Conservation (phyloP, 2,329 filamentous ascomycete genomes). For the Trichoderma atrobrunneum region DNA sequence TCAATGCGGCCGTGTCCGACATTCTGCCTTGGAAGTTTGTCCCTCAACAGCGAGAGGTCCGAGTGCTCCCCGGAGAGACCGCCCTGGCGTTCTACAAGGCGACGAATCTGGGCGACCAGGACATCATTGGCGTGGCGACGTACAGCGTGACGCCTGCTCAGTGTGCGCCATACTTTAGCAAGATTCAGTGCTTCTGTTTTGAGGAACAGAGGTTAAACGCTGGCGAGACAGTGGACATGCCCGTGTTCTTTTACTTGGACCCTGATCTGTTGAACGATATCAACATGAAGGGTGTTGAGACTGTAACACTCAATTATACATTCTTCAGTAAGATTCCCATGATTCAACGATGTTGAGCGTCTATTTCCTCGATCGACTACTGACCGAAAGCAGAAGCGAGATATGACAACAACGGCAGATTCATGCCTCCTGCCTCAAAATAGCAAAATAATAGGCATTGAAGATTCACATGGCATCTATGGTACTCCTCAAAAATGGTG, state of each 20-base stretch:
- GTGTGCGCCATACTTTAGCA: slow-evolving; percentile 96
- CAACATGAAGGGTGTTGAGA: slow-evolving; percentile 91
- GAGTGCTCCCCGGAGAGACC: slow-evolving; percentile 92
- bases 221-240: slow-evolving; percentile 98
- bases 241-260: slow-evolving; percentile 98
- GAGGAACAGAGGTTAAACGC: slow-evolving; percentile 93
- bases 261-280: slow-evolving; percentile 90
- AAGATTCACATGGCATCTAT: neutral
- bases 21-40: slow-evolving; percentile 96
- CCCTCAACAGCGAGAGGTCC: slow-evolving; percentile 94
- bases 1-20: slow-evolving; percentile 93
- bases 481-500: neutral
- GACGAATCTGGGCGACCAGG: slow-evolving; percentile 82
- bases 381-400: slow-evolving; percentile 44
- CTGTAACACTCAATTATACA: slow-evolving; percentile 92
- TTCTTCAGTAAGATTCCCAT: slow-evolving; percentile 81
- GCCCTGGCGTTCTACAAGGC: slow-evolving; percentile 97
- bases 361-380: slow-evolving; percentile 21
- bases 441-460: slow-evolving; percentile 25
- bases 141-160: slow-evolving; percentile 96
- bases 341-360: neutral
- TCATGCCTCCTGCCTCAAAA: slow-evolving; percentile 37
- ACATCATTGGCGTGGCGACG: slow-evolving; percentile 97
- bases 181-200: slow-evolving; percentile 99
- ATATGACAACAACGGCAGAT: slow-evolving; percentile 46